A percentile compares a stretch with the other conserved stretches of the same genome.
phyloP scores from a whole-genome alignment of 2,329 filamentous ascomycete species.

The Fusarium citri region DNA sequence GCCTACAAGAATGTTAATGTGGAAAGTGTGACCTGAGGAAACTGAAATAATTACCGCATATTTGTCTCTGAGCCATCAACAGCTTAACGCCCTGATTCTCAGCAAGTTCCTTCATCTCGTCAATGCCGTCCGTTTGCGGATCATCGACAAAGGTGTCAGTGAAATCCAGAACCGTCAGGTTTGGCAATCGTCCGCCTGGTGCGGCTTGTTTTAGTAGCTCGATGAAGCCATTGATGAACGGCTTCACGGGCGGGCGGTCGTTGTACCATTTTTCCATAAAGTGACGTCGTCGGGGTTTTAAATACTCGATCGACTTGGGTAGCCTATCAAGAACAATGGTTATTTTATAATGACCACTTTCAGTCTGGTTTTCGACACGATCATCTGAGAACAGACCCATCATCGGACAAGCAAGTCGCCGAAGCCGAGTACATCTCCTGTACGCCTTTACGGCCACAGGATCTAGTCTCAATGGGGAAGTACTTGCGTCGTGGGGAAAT shows the following conservation, averaged over 20 bases:
- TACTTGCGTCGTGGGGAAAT: rapidly evolving
- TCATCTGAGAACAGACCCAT: not conserved
- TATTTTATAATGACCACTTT: not conserved
- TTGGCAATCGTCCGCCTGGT: not conserved
- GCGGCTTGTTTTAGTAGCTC: not conserved
- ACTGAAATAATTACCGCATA: not conserved
- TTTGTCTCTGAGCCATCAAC: rapidly evolving
- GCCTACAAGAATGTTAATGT: not conserved
- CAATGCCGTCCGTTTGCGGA: not conserved
- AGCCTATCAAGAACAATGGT: not conserved
- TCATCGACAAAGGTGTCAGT: not conserved
- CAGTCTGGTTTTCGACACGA: not conserved
- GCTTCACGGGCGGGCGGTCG: rapidly evolving
- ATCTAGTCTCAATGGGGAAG: not conserved
- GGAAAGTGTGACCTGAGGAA: not conserved
- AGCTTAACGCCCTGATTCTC: not conserved
- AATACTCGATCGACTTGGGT: not conserved
- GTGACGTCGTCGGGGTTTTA: not conserved
- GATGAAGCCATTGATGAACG: not conserved
- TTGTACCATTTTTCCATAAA: not conserved
- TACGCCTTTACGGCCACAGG: not conserved
- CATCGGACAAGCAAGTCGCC: not conserved
- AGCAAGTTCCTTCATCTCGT: not conserved
- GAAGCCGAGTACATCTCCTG: rapidly evolving
- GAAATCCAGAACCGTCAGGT: not conserved